Evolutionary conservation across 805 yeast species (phyloP).

Genomic region (Sporopachydermia quercuum): DNA sequence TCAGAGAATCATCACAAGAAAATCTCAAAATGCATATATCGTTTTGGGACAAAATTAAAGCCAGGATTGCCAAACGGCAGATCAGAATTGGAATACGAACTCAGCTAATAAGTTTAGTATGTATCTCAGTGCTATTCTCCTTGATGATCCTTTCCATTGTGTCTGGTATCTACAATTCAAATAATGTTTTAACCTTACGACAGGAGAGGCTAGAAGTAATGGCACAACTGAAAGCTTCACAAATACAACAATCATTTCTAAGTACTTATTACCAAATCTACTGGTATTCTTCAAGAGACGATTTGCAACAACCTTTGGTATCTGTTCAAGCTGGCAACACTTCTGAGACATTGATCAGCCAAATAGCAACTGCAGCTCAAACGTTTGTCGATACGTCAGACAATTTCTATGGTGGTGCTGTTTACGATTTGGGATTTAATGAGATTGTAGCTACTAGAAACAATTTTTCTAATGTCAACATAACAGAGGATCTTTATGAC

Average conservation of each 20-base stretch:
- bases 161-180: constrained; percentile 50
- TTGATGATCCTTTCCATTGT: constrained; percentile 60
- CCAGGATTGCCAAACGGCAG: constrained; percentile 5
- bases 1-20: no score
- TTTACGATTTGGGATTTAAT: constrained; percentile 47
- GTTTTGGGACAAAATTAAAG: no score
- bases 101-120: constrained; percentile 59
- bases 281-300: constrained; percentile 46
- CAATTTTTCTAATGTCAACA: constrained; percentile 22
- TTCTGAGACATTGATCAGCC: neutral
- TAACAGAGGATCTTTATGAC: constrained; percentile 13
- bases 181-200: constrained; percentile 43
- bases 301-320: constrained; percentile 44
- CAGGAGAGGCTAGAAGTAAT: constrained; percentile 63
- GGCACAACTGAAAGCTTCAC: constrained; percentile 70
- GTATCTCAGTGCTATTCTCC: constrained; percentile 54
- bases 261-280: constrained; percentile 52
- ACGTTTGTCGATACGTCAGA: constrained; percentile 46
- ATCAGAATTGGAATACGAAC: constrained; percentile 48
- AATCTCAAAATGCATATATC: no score
- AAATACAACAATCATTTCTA: constrained; percentile 52
- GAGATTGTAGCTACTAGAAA: constrained; percentile 31
- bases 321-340: constrained; percentile 57
- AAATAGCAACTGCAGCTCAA: constrained; percentile 18
- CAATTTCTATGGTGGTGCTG: constrained; percentile 43